These are phyloP conservation scores for Cladorrhinum sp. DNA, from an alignment of 2,329 filamentous ascomycete species.

Conservation along the genomic window DNA sequence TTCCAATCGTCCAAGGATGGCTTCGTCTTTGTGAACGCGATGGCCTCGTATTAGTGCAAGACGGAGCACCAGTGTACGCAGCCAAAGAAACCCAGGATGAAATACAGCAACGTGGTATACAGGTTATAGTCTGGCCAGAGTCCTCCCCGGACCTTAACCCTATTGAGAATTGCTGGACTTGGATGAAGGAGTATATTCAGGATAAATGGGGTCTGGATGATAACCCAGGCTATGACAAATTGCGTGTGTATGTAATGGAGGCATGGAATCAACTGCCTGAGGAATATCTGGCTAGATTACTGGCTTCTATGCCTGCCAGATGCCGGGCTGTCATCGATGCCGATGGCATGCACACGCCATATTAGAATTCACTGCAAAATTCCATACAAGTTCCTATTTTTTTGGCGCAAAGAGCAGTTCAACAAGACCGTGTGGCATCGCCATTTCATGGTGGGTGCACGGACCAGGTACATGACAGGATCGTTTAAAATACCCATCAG, in stretches of 20 bases:
- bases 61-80: conserved; percentile 7
- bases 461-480: too few species aligned
- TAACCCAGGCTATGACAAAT: conserved; percentile 9
- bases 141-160: conserved; percentile 18
- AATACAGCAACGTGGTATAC: conserved; percentile 9
- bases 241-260: neutral
- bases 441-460: too few species aligned
- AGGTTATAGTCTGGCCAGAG: conserved; percentile 11
- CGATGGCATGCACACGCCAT: conserved; percentile 11
- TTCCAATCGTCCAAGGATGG: conserved; percentile 18
- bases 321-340: conserved; percentile 8
- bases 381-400: too few species aligned
- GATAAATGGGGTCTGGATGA: conserved; percentile 15
- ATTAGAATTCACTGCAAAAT: neutral
- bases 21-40: conserved; percentile 1
- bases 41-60: conserved; percentile 14
- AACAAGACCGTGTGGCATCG: too few species aligned
- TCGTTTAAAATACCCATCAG: too few species aligned
- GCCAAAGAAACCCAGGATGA: neutral
- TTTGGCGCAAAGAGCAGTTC: too few species aligned
- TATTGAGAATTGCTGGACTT: conserved; percentile 19
- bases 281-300: neutral
- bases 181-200: conserved; percentile 21
- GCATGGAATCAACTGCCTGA: conserved; percentile 7
- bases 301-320: neutral